These are phyloP conservation scores for Populus hybrid DNA, from an alignment of 441 rosid genomes.

Conservation along the genomic window DNA sequence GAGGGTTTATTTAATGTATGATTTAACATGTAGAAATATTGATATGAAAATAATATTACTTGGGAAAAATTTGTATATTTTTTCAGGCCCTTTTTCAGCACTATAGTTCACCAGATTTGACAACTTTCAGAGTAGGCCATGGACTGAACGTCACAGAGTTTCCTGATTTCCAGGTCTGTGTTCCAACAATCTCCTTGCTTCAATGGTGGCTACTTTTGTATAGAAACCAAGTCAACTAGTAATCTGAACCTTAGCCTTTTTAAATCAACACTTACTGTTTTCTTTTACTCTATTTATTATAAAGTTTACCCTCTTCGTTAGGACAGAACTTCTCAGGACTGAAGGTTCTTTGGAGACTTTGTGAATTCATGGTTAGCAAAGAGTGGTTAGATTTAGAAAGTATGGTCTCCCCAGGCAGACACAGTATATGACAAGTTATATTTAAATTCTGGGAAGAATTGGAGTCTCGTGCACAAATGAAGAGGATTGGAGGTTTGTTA, in stretches of 20 bases:
- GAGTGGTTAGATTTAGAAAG: not conserved
- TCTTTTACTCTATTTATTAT: not conserved
- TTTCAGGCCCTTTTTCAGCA: slow-evolving; percentile 24
- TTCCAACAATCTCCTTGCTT: slow-evolving; percentile 17
- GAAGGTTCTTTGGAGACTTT: not conserved
- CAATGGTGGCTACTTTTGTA: not conserved
- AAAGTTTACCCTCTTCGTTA: not conserved
- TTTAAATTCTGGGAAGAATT: not conserved
- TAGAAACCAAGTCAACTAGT: not conserved
- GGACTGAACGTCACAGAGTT: slow-evolving; percentile 18
- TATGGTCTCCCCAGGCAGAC: not conserved
- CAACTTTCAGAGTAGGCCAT: slow-evolving; percentile 19
- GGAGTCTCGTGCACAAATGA: not conserved
- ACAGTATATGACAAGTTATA: not conserved
- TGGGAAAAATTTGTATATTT: not conserved
- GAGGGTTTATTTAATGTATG: not conserved
- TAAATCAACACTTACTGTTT: not conserved
- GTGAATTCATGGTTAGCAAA: not conserved
- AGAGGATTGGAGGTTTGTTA: not conserved
- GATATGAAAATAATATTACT: not conserved
- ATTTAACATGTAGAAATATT: not conserved
- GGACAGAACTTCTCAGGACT: not conserved
- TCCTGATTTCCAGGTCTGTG: slow-evolving; percentile 35
- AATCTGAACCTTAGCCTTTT: not conserved
- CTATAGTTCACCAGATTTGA: slow-evolving; percentile 16